phyloP scores from a whole-genome alignment of 176 grass and related monocot genomes.

The Lolium multiflorum region DNA sequence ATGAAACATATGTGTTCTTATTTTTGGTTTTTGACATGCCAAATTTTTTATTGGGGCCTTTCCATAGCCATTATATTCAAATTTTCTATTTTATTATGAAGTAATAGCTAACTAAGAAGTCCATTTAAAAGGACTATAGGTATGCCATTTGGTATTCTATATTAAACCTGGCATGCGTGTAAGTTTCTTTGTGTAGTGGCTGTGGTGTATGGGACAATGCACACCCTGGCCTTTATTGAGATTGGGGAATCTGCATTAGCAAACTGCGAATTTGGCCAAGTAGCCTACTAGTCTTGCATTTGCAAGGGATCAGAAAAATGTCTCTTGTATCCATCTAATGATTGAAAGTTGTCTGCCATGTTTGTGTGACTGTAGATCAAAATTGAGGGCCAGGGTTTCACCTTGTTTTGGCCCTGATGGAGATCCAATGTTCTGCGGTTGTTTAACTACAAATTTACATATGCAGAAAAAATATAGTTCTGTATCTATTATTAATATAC shows the following conservation, averaged over 20 bases:
- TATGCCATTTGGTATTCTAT: conserved; percentile 3
- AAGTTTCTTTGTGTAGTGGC: conserved; percentile 14
- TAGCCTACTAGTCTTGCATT: conserved; percentile 2
- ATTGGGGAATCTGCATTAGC: background rate
- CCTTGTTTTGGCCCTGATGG: background rate
- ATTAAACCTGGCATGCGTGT: conserved; percentile 5
- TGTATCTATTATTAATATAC: background rate
- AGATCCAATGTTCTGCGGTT: conserved; percentile 10
- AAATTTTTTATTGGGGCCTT: conserved; percentile 16
- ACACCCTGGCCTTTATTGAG: conserved; percentile 19
- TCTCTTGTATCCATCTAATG: conserved; percentile 5
- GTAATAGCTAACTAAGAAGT: conserved; percentile 21
- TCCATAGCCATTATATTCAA: background rate
- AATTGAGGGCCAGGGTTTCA: conserved; percentile 29
- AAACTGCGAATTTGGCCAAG: conserved; percentile 12
- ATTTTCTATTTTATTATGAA: background rate
- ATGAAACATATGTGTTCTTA: conserved; percentile 19
- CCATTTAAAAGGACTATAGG: background rate
- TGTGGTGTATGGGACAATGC: conserved; percentile 15
- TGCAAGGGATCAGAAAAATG: conserved; percentile 21
- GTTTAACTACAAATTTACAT: conserved; percentile 12
- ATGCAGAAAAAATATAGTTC: background rate
- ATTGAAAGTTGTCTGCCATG: conserved; percentile 11
- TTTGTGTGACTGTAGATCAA: conserved; percentile 11
- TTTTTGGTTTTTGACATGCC: background rate